Conservation (phyloP, 805 yeast species). For the Kuraishia capsulata region DNA sequence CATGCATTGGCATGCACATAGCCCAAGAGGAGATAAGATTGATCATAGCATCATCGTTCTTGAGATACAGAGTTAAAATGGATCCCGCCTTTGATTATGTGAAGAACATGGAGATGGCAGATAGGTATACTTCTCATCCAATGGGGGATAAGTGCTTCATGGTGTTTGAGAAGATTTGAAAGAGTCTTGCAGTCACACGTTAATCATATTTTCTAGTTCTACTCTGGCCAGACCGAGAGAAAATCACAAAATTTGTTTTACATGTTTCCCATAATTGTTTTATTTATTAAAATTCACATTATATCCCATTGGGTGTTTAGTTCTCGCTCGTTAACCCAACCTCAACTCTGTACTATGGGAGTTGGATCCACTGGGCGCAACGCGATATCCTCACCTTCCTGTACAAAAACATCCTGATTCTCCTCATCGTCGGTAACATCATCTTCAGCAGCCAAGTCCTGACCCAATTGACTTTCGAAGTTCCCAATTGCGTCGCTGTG, state of each 20-base stretch:
- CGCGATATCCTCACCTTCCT: neutral
- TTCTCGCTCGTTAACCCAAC: too few species aligned
- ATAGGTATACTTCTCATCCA: conserved; percentile 23
- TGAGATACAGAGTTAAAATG: conserved; percentile 26
- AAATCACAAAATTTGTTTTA: too few species aligned
- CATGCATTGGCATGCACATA: conserved; percentile 67
- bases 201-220: too few species aligned
- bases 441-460: neutral
- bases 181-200: neutral
- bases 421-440: neutral
- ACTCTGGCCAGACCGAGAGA: too few species aligned
- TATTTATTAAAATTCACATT: too few species aligned
- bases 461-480: conserved; percentile 2
- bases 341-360: neutral
- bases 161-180: conserved; percentile 2
- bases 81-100: conserved; percentile 17
- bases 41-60: conserved; percentile 42
- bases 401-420: neutral
- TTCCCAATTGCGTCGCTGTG: neutral
- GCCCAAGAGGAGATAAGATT: conserved; percentile 61
- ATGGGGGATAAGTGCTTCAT: conserved; percentile 5
- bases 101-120: conserved; percentile 14
- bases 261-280: too few species aligned
- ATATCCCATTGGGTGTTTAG: too few species aligned
- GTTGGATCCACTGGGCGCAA: neutral